phyloP scores from a whole-genome alignment of 345 rosid genomes.

The Lumnitzera littorea region DNA sequence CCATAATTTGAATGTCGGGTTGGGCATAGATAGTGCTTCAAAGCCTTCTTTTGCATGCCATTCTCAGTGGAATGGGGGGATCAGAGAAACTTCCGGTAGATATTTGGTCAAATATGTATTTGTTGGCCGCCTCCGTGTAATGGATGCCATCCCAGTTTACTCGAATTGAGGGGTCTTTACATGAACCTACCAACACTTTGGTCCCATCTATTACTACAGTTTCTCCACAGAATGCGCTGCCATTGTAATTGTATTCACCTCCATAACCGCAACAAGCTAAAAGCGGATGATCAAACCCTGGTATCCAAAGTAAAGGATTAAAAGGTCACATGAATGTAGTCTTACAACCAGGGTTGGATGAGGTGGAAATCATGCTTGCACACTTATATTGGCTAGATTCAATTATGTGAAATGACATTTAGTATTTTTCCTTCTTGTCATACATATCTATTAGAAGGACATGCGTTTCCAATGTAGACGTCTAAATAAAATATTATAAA shows the following conservation, averaged over 20 bases:
- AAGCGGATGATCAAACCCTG: slow-evolving; percentile 22
- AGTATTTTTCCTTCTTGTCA: no score
- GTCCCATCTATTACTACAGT: slow-evolving; percentile 3
- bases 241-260: slow-evolving; percentile 18
- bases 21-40: no score
- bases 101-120: slow-evolving; percentile 10
- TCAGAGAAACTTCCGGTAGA: slow-evolving; percentile 7
- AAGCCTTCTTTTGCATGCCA: slow-evolving; percentile 10
- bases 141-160: slow-evolving; percentile 15
- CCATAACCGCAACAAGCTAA: slow-evolving; percentile 34
- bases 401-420: no score
- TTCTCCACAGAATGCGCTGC: slow-evolving; percentile 3
- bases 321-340: background rate
- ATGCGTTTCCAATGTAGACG: no score
- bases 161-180: slow-evolving; percentile 1
- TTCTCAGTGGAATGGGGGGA: slow-evolving; percentile 8
- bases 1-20: no score
- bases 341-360: background rate
- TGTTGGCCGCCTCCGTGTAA: slow-evolving; percentile 15
- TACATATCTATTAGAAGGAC: no score
- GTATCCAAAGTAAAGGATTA: background rate
- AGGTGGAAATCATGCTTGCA: background rate
- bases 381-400: no score
- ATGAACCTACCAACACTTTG: slow-evolving; percentile 1
- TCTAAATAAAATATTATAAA: no score